Evolutionary conservation across 1,284 basidiomycete species (phyloP).

Genomic region (Polyporus tsugae): DNA sequence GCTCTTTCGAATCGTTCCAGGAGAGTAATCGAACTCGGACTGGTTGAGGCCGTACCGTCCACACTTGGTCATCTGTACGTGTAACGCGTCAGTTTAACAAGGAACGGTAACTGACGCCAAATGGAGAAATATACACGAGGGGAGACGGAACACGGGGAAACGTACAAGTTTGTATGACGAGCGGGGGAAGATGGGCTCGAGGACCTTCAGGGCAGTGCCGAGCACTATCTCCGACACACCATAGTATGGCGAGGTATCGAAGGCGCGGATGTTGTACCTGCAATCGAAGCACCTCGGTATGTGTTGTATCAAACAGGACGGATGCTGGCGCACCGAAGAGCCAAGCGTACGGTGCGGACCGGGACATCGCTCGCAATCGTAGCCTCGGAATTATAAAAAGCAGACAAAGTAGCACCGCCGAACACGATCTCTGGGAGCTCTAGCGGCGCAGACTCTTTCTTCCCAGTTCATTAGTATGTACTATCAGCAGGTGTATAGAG

Average conservation of each 20-base stretch:
- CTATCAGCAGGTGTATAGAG: neutral
- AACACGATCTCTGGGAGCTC: conserved; percentile 64
- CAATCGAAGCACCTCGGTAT: conserved; percentile 9
- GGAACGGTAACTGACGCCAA: conserved; percentile 4
- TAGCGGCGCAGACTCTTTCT: conserved; percentile 44
- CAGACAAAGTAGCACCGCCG: conserved; percentile 78
- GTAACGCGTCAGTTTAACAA: neutral
- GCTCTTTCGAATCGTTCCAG: conserved; percentile 72
- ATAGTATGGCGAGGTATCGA: conserved; percentile 93
- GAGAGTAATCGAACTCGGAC: conserved; percentile 83
- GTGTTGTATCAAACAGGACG: neutral
- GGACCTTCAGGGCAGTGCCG: conserved; percentile 74
- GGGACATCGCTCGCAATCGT: conserved; percentile 68
- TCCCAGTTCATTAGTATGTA: neutral
- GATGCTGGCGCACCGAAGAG: conserved; percentile 66
- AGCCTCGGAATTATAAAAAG: conserved; percentile 75
- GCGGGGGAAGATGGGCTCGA: conserved; percentile 80
- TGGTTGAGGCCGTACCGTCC: conserved; percentile 80
- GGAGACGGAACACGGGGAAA: conserved; percentile 6
- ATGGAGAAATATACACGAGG: neutral
- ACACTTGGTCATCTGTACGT: conserved; percentile 88
- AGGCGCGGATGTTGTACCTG: conserved; percentile 89
- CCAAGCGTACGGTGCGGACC: conserved; percentile 79
- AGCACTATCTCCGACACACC: conserved; percentile 91
- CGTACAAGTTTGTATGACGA: conserved; percentile 80